Evolutionary conservation across 352 stramenopile genomes (phyloP), one percentile per base, ranked within the genome.

Genomic region (Phytophthora pseudosyringae): DNA sequence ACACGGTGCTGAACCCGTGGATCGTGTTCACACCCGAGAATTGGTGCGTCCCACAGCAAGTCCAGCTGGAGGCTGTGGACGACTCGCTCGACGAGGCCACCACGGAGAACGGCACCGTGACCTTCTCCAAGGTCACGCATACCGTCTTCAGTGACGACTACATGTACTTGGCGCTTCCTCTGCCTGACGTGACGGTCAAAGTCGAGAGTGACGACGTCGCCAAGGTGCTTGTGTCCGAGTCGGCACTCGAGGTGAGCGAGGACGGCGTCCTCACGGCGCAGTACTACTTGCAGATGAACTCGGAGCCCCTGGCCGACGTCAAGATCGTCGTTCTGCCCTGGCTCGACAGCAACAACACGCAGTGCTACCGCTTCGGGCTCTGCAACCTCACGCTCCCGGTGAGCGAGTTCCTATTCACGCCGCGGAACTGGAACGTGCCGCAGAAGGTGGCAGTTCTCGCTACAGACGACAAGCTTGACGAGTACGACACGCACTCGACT

Each of bases 311-410:
- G 0, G 76, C 81, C 6, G 49, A 77, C 15, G 85, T 94, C 8
- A 78, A 76, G 8, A 79, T 94, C 44, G 65, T 90, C 13, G 80
- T 83, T 15, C 51, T 89, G 0, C 85, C 85, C 1, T 94, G 83
- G 80, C 67, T 92, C 1, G 76, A 91, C n/a, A 66, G 59, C 5
- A 52, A 70, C 1, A 75, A 77, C n/a, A 91, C 81, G 0, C 62
- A 78, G 25, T 94, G 85, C 52, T 94, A 94, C 25, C 81, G 85
- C 3, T 92, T 92, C 40, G 80, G 72, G 0, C 38, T 91, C 2
- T 94, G 85, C 48, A 94, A 94, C 46, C 32, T 91, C 35, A 94
- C 85, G 3, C 62, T 94, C 6, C 69, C 71, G 0, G 55, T 80
- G 6, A 65, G 73, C 10, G 67, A 81, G 58, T 90, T 76, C 35